A percentile compares a stretch with the other conserved stretches of the same genome.
phyloP scores from a whole-genome alignment of 805 yeast species.

The Kodamaea kaohsiungensis region DNA sequence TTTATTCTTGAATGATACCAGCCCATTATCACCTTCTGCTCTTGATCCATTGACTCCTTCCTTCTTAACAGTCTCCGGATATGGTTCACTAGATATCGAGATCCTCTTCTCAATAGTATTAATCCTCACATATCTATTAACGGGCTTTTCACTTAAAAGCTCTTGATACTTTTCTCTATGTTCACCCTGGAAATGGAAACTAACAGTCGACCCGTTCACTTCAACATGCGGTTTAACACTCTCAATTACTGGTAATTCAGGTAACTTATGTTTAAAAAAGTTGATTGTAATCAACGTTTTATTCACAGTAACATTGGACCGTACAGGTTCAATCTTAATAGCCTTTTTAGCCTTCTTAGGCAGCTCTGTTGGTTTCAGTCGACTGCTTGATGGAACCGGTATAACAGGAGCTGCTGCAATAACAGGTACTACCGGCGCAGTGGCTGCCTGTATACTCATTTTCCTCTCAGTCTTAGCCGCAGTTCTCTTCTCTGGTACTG shows the following conservation, averaged over 20 bases:
- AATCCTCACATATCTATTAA: constrained; percentile 46
- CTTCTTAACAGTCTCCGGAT: constrained; percentile 17
- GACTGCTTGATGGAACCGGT: not conserved
- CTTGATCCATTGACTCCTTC: not conserved
- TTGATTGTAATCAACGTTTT: constrained; percentile 9
- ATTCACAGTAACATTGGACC: not conserved
- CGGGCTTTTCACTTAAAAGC: not conserved
- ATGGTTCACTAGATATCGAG: constrained; percentile 45
- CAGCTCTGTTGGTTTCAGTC: not conserved
- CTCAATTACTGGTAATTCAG: constrained; percentile 4
- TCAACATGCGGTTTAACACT: not conserved
- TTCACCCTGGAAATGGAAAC: not conserved
- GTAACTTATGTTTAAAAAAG: constrained; percentile 14
- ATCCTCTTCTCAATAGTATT: constrained; percentile 34
- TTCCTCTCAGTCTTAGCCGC: constrained; percentile 12
- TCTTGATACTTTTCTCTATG: not conserved
- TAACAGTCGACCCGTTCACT: not conserved
- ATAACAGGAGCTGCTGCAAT: not conserved
- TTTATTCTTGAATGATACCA: not conserved
- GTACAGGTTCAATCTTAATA: not conserved
- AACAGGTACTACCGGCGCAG: not conserved
- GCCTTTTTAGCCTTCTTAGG: not conserved
- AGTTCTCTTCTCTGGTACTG: constrained; percentile 1
- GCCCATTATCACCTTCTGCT: not conserved
- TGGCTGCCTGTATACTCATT: not conserved